Evolutionary conservation across 805 yeast species (phyloP).

Genomic region (Saitoella complicata): DNA sequence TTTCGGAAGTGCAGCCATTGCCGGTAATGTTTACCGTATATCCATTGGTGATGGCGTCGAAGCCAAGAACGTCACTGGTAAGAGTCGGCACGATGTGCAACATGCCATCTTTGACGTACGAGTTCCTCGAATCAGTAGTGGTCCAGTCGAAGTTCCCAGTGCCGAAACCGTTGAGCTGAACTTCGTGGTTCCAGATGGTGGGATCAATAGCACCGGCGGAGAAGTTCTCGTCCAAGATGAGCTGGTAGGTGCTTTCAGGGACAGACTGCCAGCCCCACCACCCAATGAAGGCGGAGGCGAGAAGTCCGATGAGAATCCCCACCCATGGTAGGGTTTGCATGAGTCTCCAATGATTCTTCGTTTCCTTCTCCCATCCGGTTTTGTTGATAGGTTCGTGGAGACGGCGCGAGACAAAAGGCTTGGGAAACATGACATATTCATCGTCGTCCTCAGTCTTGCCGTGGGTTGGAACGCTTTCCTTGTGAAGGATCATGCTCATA

Average conservation of each 20-base stretch:
- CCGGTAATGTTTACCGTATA: conserved; percentile 10
- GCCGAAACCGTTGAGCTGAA: conserved; percentile 11
- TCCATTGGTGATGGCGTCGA: conserved; percentile 6
- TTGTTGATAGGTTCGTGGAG: too few relatives aligned
- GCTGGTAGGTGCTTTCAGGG: conserved; percentile 5
- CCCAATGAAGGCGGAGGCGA: not conserved
- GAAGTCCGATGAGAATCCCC: conserved; percentile 2
- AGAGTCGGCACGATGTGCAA: conserved; percentile 9
- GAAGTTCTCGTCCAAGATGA: conserved; percentile 7
- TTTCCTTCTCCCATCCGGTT: too few relatives aligned
- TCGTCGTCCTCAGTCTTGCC: too few relatives aligned
- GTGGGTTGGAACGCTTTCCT: too few relatives aligned
- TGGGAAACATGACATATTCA: too few relatives aligned
- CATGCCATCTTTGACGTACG: conserved; percentile 7
- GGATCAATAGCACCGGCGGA: not conserved
- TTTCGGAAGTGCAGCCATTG: conserved; percentile 5
- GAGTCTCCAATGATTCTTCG: too few relatives aligned
- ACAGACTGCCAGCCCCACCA: conserved; percentile 9
- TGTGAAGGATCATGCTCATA: too few relatives aligned
- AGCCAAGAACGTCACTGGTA: conserved; percentile 8
- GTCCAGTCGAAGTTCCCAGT: conserved; percentile 10
- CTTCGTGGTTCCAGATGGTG: conserved; percentile 5
- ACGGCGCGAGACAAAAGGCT: too few relatives aligned
- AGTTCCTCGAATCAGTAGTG: conserved; percentile 3
- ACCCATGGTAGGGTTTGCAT: too few relatives aligned